A percentile compares a stretch with the other conserved stretches of the same genome.
These are phyloP conservation scores for Pisolithus tinctorius DNA, from an alignment of 768 basidiomycete species.

Conservation along the genomic window DNA sequence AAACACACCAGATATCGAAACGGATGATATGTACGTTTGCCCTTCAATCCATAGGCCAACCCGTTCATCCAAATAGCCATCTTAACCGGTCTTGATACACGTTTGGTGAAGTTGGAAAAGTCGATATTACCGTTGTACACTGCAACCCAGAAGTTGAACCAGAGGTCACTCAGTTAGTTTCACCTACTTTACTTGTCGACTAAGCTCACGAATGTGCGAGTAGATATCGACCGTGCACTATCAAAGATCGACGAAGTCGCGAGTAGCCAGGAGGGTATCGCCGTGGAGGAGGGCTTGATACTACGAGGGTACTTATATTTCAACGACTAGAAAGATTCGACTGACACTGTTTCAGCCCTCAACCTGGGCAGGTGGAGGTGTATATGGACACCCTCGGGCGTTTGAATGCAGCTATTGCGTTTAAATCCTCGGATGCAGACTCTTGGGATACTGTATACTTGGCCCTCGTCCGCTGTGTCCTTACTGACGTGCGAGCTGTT, in stretches of 20 bases:
- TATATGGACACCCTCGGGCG: constrained; percentile 74
- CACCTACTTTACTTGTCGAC: background rate
- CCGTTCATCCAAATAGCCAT: constrained; percentile 50
- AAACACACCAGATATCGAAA: constrained; percentile 78
- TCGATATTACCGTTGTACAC: constrained; percentile 79
- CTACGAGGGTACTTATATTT: constrained; percentile 52
- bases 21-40: constrained; percentile 70
- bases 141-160: constrained; percentile 69
- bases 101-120: constrained; percentile 78
- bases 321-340: background rate
- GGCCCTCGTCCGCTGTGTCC: background rate
- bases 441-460: constrained; percentile 45
- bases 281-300: constrained; percentile 73
- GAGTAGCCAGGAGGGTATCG: constrained; percentile 67
- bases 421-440: constrained; percentile 55
- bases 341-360: constrained; percentile 44
- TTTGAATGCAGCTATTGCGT: constrained; percentile 73
- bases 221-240: constrained; percentile 78
- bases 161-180: constrained; percentile 61
- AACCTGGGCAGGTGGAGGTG: constrained; percentile 51
- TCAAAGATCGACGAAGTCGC: constrained; percentile 74
- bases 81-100: constrained; percentile 76
- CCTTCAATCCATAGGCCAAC: background rate
- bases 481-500: background rate
- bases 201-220: background rate